These are phyloP conservation scores for Termitomyces sp. DNA, from an alignment of 768 basidiomycete species.

Conservation along the genomic window DNA sequence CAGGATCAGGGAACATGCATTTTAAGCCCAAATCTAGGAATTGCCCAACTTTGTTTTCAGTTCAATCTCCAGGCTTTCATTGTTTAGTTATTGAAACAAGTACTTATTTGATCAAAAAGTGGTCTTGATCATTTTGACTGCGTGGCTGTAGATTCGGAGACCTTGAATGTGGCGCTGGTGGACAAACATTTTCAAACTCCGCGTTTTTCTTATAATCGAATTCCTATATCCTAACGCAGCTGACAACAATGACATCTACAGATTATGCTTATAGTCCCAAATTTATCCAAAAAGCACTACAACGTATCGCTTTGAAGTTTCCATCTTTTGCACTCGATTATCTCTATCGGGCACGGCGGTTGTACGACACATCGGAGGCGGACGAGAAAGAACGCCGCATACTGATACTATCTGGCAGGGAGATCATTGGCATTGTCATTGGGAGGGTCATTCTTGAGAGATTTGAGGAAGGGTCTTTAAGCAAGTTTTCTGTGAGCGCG, in stretches of 20 bases:
- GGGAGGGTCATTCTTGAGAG: not conserved
- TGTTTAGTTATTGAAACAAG: too few relatives aligned
- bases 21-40: too few relatives aligned
- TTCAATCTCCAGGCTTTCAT: too few relatives aligned
- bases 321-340: not conserved
- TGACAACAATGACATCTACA: not conserved
- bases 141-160: too few relatives aligned
- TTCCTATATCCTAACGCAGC: too few relatives aligned
- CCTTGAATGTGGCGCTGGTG: too few relatives aligned
- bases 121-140: too few relatives aligned
- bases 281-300: not conserved
- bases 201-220: too few relatives aligned
- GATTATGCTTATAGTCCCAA: not conserved
- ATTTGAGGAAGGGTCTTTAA: not conserved
- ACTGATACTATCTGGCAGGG: not conserved
- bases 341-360: not conserved
- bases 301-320: not conserved
- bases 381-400: not conserved
- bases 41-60: too few relatives aligned
- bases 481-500: not conserved
- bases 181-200: too few relatives aligned
- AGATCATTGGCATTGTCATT: not conserved
- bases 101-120: too few relatives aligned
- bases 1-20: too few relatives aligned
- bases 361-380: not conserved